These are phyloP conservation scores for Hyparrhenia diplandra DNA, from an alignment of 176 grass and related monocot species.

Conservation along the genomic window DNA sequence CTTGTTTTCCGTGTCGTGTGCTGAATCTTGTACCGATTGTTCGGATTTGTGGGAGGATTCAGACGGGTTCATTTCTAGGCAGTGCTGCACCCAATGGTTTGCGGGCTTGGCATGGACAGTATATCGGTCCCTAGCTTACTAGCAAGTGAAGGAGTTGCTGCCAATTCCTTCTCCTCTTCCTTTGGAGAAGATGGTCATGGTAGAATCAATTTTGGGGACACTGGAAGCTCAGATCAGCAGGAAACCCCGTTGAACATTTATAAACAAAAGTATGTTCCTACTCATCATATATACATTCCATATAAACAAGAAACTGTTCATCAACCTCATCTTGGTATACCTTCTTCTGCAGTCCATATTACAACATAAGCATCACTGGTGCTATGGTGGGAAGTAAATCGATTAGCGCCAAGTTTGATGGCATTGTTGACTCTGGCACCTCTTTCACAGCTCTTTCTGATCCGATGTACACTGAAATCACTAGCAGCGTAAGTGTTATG, in stretches of 20 bases:
- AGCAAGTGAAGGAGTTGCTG: conserved; percentile 55
- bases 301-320: neutral
- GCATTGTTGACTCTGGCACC: conserved; percentile 85
- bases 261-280: conserved; percentile 45
- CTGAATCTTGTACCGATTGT: conserved; percentile 28
- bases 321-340: neutral
- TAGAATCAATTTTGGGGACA: conserved; percentile 94
- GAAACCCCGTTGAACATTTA: conserved; percentile 73
- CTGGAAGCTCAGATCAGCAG: conserved; percentile 67
- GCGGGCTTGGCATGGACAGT: conserved; percentile 74
- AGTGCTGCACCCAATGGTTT: conserved; percentile 73
- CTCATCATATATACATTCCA: neutral
- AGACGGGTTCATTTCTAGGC: conserved; percentile 77
- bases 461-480: conserved; percentile 72
- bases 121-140: conserved; percentile 78
- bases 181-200: conserved; percentile 61
- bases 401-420: conserved; percentile 33
- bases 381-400: conserved; percentile 42
- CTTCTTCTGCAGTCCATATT: conserved; percentile 52
- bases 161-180: conserved; percentile 93
- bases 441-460: conserved; percentile 75
- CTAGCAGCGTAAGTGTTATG: conserved; percentile 58
- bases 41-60: conserved; percentile 77
- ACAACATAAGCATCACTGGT: conserved; percentile 73
- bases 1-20: neutral